Conservation (phyloP, 768 basidiomycete genomes). For the Russula emetica region DNA sequence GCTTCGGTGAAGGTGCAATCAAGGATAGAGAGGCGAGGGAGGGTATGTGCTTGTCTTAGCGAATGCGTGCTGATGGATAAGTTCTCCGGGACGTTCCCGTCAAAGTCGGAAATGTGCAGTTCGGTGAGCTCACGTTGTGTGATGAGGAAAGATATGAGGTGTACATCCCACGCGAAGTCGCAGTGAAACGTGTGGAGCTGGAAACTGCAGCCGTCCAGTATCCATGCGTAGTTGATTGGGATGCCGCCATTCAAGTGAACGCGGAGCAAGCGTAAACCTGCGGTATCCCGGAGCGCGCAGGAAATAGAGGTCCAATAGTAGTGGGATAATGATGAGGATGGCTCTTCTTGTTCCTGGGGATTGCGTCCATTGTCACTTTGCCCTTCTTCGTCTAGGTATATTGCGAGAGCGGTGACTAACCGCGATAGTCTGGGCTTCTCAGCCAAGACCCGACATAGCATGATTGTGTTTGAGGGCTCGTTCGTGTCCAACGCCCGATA, state of each 20-base stretch:
- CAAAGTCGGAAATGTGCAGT: constrained; percentile 41
- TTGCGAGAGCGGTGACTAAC: constrained; percentile 52
- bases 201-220: constrained; percentile 43
- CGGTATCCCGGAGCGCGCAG: constrained; percentile 45
- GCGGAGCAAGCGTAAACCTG: constrained; percentile 48
- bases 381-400: constrained; percentile 38
- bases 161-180: constrained; percentile 59
- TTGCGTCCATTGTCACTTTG: constrained; percentile 29
- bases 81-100: constrained; percentile 31
- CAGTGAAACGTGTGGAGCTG: constrained; percentile 58
- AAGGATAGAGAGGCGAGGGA: constrained; percentile 49
- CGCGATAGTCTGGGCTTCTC: constrained; percentile 45
- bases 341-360: constrained; percentile 28
- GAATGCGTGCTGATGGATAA: constrained; percentile 28
- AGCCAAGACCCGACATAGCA: constrained; percentile 47
- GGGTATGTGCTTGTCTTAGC: constrained; percentile 32
- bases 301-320: constrained; percentile 53
- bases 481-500: constrained; percentile 56
- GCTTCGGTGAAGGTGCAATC: constrained; percentile 70
- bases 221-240: constrained; percentile 37
- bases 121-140: constrained; percentile 46
- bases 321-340: constrained; percentile 33
- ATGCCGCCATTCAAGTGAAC: constrained; percentile 38
- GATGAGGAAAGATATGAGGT: constrained; percentile 51
- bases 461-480: constrained; percentile 38